phyloP scores from a whole-genome alignment of 208 protist species.

The Lotmaria passim region DNA sequence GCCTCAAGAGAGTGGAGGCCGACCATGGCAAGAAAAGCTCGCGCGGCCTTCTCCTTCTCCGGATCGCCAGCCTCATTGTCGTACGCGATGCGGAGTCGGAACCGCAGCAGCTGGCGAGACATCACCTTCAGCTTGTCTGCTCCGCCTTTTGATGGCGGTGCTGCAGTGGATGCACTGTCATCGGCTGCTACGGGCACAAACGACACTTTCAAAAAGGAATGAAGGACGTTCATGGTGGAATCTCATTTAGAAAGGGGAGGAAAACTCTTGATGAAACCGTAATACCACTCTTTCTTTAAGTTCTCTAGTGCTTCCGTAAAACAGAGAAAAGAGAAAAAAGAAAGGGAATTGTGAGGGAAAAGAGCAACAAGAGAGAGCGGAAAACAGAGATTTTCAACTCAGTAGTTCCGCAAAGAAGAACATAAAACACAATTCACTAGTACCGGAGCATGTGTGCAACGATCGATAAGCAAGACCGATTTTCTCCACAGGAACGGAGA shows the following conservation, averaged over 20 bases:
- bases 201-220: slow-evolving; percentile 35
- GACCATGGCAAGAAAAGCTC: slow-evolving; percentile 39
- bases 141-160: background rate
- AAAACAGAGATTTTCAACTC: too few relatives aligned
- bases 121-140: slow-evolving; percentile 32
- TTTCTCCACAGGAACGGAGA: too few relatives aligned
- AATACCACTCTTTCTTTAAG: background rate
- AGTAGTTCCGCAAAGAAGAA: too few relatives aligned
- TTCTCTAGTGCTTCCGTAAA: too few relatives aligned
- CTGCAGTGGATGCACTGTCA: background rate
- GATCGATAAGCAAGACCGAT: too few relatives aligned
- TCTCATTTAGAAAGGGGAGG: too few relatives aligned
- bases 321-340: too few relatives aligned
- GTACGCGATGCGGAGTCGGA: slow-evolving; percentile 46
- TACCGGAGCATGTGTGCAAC: too few relatives aligned
- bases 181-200: slow-evolving; percentile 24
- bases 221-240: slow-evolving; percentile 55
- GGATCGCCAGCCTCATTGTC: slow-evolving; percentile 32
- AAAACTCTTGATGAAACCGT: background rate
- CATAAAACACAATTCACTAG: too few relatives aligned
- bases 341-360: too few relatives aligned
- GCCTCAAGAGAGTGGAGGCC: slow-evolving; percentile 50
- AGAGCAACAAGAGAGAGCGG: too few relatives aligned
- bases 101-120: slow-evolving; percentile 48
- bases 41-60: slow-evolving; percentile 27